phyloP scores from a whole-genome alignment of 768 basidiomycete species.

The Myochromella boudieri region DNA sequence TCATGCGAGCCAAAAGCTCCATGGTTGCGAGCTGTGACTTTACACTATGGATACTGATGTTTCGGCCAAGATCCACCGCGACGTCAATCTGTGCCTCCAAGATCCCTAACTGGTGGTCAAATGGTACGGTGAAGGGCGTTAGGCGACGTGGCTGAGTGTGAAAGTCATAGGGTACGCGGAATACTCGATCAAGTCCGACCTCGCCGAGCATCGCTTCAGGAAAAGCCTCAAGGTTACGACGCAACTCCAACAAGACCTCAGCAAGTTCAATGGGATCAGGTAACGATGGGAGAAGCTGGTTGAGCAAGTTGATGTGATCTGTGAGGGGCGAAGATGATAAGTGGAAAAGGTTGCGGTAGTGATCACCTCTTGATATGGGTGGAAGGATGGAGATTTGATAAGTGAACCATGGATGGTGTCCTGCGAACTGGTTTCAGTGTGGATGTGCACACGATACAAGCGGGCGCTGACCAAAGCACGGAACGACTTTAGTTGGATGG shows the following conservation, averaged over 20 bases:
- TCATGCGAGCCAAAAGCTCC: conserved; percentile 62
- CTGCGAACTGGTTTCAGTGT: conserved; percentile 35
- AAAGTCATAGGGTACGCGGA: conserved; percentile 67
- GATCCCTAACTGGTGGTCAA: conserved; percentile 80
- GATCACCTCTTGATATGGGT: conserved; percentile 55
- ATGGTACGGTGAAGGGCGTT: conserved; percentile 76
- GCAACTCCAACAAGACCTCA: conserved; percentile 60
- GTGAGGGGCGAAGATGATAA: conserved; percentile 20
- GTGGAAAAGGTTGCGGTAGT: conserved; percentile 76
- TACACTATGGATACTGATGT: conserved; percentile 88
- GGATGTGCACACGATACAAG: conserved; percentile 10
- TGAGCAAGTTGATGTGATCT: conserved; percentile 43
- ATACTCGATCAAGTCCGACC: conserved; percentile 84
- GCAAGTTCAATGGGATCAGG: conserved; percentile 70
- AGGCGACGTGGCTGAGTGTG: conserved; percentile 50
- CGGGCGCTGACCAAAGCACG: conserved; percentile 76
- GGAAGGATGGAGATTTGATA: conserved; percentile 63
- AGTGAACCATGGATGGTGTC: conserved; percentile 94
- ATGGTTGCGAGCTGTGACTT: conserved; percentile 69
- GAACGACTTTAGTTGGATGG: conserved; percentile 70
- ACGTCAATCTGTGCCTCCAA: conserved; percentile 82
- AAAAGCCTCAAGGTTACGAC: conserved; percentile 55
- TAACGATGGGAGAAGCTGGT: conserved; percentile 57
- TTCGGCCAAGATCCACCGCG: conserved; percentile 77
- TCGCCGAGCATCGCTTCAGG: conserved; percentile 87